Evolutionary conservation across 2,329 filamentous ascomycete genomes (phyloP).

Genomic region (Tolypocladium guangdongense): DNA sequence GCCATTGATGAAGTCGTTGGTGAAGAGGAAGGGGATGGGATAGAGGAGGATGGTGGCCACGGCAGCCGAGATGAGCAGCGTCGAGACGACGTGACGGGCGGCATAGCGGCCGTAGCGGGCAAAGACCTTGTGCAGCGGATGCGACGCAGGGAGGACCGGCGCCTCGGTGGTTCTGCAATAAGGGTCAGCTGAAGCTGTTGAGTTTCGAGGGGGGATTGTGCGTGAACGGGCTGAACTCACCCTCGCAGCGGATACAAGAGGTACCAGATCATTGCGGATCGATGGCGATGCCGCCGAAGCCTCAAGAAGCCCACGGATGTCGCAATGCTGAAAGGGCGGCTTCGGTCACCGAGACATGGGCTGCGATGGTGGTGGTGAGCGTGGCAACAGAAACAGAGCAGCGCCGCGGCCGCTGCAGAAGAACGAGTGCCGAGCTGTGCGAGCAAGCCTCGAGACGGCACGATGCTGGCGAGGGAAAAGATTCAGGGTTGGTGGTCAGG

Average conservation of each 20-base stretch:
- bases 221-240: conserved; percentile 33
- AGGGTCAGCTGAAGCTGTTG: not conserved
- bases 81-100: conserved; percentile 61
- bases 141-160: conserved; percentile 50
- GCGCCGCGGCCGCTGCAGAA: not conserved
- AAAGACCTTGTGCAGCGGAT: conserved; percentile 55
- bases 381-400: no score
- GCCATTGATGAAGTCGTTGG: conserved; percentile 59
- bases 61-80: conserved; percentile 63
- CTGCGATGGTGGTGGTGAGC: no score
- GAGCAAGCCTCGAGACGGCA: not conserved
- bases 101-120: conserved; percentile 60
- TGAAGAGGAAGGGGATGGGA: conserved; percentile 65
- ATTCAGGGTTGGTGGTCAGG: not conserved
- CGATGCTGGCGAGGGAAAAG: not conserved
- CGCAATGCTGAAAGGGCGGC: not conserved
- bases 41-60: conserved; percentile 62
- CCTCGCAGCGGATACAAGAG: conserved; percentile 66
- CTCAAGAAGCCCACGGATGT: not conserved
- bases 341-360: not conserved
- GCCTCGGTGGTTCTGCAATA: conserved; percentile 58
- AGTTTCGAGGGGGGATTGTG: no score
- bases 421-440: not conserved
- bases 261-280: conserved; percentile 57
- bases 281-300: not conserved